These are phyloP conservation scores for Penicillium dipodomyicola DNA, from an alignment of 495 filamentous ascomycete genomes.

Conservation along the genomic window DNA sequence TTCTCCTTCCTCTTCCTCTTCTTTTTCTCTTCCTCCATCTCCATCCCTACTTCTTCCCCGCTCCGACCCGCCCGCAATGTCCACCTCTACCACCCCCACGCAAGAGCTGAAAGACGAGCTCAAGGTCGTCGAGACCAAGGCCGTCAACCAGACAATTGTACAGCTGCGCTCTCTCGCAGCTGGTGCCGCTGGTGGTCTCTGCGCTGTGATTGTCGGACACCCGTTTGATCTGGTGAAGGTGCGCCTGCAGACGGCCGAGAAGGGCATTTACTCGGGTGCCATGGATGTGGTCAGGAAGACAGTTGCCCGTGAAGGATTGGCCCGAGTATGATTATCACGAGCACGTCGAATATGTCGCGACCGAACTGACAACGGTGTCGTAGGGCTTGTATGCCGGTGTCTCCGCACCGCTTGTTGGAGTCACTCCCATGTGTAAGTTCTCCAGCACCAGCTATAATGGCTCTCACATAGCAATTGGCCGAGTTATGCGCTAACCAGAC, in stretches of 20 bases:
- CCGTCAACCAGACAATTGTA: conserved; percentile 44
- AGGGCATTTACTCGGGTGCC: conserved; percentile 84
- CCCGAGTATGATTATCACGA: conserved; percentile 45
- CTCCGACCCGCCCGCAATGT: conserved; percentile 25
- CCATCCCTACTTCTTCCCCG: conserved; percentile 6
- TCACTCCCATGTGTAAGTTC: conserved; percentile 96
- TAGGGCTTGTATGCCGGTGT: conserved; percentile 96
- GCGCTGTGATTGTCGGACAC: conserved; percentile 89
- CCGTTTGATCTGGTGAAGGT: conserved; percentile 98
- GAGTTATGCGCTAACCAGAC: conserved; percentile 11
- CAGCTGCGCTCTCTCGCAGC: conserved; percentile 77
- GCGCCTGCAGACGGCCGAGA: conserved; percentile 91
- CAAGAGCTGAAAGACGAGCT: conserved; percentile 37
- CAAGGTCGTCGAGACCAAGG: conserved; percentile 33
- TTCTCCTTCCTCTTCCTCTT: not conserved
- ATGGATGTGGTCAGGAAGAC: conserved; percentile 89
- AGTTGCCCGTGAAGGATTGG: conserved; percentile 79
- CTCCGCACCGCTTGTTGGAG: conserved; percentile 87
- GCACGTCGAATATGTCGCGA: not conserved
- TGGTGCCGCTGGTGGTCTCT: conserved; percentile 90
- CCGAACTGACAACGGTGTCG: conserved; percentile 6
- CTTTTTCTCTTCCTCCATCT: conserved; percentile 7
- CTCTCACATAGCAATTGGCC: not conserved
- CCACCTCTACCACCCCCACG: conserved; percentile 33
- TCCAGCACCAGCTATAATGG: conserved; percentile 2